Evolutionary conservation across 139 green algal genomes (phyloP).

Genomic region (Closterium sp.): DNA sequence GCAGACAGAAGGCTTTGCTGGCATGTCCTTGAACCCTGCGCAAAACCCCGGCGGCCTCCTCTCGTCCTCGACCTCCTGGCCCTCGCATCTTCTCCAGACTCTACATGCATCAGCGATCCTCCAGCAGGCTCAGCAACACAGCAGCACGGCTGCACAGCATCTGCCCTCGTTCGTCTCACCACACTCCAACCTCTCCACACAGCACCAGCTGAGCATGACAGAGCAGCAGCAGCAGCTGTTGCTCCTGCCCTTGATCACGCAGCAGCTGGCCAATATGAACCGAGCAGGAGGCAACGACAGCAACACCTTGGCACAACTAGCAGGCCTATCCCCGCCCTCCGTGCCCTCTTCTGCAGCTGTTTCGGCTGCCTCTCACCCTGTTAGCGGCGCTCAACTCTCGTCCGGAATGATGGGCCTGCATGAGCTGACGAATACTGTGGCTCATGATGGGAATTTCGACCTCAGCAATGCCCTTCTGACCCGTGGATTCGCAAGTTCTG

Average conservation of each 20-base stretch:
- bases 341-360: neutral
- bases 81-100: neutral
- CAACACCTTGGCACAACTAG: neutral
- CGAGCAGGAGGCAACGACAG: neutral
- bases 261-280: neutral
- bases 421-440: neutral
- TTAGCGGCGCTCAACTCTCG: neutral
- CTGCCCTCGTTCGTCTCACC: neutral
- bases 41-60: neutral
- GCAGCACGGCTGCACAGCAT: neutral
- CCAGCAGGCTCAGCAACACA: neutral
- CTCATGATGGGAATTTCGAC: neutral
- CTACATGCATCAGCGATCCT: neutral
- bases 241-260: neutral
- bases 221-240: neutral
- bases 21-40: neutral
- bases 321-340: neutral
- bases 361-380: neutral
- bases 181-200: neutral
- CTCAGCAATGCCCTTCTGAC: neutral
- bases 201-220: neutral
- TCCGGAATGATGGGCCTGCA: neutral
- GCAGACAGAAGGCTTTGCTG: neutral
- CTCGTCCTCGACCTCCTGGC: neutral
- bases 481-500: neutral